Base-by-base conservation (phyloP, 495 filamentous ascomycete species). In the Pyrenula massariospora region DNA sequence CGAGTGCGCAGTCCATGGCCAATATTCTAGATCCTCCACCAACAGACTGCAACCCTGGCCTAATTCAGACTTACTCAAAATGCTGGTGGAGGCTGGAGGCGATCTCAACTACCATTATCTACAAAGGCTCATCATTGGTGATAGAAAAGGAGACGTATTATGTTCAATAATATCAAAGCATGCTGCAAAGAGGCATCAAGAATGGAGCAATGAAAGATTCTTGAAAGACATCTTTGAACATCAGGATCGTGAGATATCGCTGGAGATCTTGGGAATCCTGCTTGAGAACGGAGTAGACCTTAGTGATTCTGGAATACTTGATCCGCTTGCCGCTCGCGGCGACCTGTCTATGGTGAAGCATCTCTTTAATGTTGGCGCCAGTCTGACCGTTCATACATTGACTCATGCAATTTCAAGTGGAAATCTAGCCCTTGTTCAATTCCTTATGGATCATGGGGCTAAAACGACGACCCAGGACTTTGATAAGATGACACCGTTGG, bases 401-500 rank as follows among this genome's bases (percentile, higher is more conserved):
- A 19, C 11, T 11, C 11, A 11, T 48, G 42, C 42, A 48, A 19
- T 19, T 48, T 19, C 22, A 25, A 24, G 3, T 56, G 62, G 62
- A 10, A 52, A 63, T 25, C 11, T 21, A 3, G 58, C 57, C n/a
- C 22, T 64, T n/a, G 58, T 64, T 15, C 36, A 24, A 24, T 59
- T 59, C 42, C 51, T 56, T 10, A 52, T 56, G 22, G 20, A 59
- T 2, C 23, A n/a, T n/a, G n/a, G n/a, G n/a, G n/a, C n/a, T n/a
- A n/a, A n/a, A n/a, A n/a, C n/a, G n/a, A n/a, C n/a, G n/a, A n/a
- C n/a, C n/a, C n/a, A n/a, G n/a, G n/a, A n/a, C n/a, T n/a, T n/a
- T n/a, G n/a, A n/a, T n/a, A n/a, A n/a, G n/a, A n/a, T n/a, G n/a
- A n/a, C n/a, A n/a, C n/a, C n/a, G n/a, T n/a, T n/a, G n/a, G n/a